Evolutionary conservation across 768 basidiomycete genomes (phyloP), one percentile per base, ranked within the genome.

Genomic region (Mycena belliarum): DNA sequence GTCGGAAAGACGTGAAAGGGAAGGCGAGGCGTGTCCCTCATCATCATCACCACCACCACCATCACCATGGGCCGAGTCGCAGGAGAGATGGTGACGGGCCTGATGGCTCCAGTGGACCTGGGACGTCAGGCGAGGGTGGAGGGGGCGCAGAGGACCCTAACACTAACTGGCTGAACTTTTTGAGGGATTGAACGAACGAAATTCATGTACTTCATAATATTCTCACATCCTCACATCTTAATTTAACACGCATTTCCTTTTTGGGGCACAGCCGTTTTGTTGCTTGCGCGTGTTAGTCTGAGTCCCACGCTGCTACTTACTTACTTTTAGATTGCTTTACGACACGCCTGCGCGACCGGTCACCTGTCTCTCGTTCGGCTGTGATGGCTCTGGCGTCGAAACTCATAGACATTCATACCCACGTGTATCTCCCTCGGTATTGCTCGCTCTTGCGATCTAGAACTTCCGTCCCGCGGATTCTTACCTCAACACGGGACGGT

Each of bases 351-450:
- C n/a, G n/a, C n/a, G n/a, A n/a, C n/a, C n/a, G n/a, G n/a, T 37
- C 35, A 29, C 9, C 29, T 32, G 29, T 32, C 29, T 14, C n/a
- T n/a, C n/a, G n/a, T 32, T 32, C 29, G 29, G 29, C 29, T 32
- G 29, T 23, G 11, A 46, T 50, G 46, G 46, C 49, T 55, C 32
- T 59, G 4, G 41, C 45, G 11, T 28, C 35, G 2, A 38, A 32
- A 12, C 68, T 91, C 42, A 83, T 95, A 43, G 93, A 95, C 74
- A 77, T 95, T 29, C 93, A 95, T 76, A 91, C 90, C 5, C 93
- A 95, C 62, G 82, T 93, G 40, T 95, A 92, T 67, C 81, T 92
- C 20, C 89, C 91, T 2, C 80, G 89, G 32, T 94, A 95, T 70
- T 83, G 86, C 20, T 75, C 85, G 0, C 73, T 92, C 48, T 76